phyloP scores from a whole-genome alignment of 2,329 filamentous ascomycete genomes.

The Alternaria sp. region DNA sequence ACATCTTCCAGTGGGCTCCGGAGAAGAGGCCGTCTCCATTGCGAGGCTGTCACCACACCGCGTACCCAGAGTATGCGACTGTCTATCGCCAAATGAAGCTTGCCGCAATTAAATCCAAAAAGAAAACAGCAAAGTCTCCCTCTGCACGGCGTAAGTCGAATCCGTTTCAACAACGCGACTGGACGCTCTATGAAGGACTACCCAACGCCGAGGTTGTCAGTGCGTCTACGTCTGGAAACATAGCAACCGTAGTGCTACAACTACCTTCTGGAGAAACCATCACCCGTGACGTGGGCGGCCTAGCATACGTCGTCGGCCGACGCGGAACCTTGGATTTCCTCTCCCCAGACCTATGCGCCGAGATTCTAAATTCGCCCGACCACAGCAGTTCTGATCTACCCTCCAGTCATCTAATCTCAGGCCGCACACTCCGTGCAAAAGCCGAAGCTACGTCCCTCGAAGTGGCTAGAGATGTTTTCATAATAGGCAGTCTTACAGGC shows the following conservation, averaged over 20 bases:
- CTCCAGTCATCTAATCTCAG: constrained; percentile 55
- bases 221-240: constrained; percentile 31
- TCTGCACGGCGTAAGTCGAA: constrained; percentile 50
- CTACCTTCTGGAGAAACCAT: constrained; percentile 55
- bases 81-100: constrained; percentile 69
- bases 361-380: constrained; percentile 54
- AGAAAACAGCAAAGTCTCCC: constrained; percentile 32
- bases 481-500: constrained; percentile 67
- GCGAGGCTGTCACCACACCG: constrained; percentile 66
- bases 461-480: constrained; percentile 62
- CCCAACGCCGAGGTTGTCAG: constrained; percentile 62
- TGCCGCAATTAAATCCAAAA: constrained; percentile 48
- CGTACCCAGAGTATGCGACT: constrained; percentile 69
- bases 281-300: constrained; percentile 57
- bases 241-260: constrained; percentile 55
- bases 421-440: constrained; percentile 63
- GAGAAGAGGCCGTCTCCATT: constrained; percentile 64
- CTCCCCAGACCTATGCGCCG: constrained; percentile 55
- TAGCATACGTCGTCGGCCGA: constrained; percentile 66
- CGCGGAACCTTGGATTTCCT: constrained; percentile 65
- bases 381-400: neutral
- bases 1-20: constrained; percentile 68
- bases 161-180: constrained; percentile 58
- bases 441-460: constrained; percentile 60
- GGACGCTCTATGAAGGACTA: constrained; percentile 64